Base-by-base conservation (phyloP, 176 grass and related monocot species). In the Carex littledalei region DNA sequence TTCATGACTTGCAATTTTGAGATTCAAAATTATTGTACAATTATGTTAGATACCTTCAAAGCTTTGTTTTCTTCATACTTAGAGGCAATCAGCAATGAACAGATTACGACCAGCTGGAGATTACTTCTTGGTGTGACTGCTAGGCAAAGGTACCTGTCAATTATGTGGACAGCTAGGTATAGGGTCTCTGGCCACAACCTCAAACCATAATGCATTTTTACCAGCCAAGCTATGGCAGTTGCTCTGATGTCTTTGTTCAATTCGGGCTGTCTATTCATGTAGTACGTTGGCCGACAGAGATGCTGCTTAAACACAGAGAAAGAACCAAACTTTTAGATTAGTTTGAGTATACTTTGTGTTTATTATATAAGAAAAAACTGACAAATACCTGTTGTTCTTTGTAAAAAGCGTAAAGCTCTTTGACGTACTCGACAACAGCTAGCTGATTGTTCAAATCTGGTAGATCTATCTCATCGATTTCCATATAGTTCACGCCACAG, bases 61-160 rank as follows among this genome's bases (percentile, higher is more conserved):
- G 92, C 86, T 87, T 89, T 88, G 0, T 91, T 87, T 63, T 98
- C 95, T 66, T 98, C 92, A 1, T 98, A 98, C 18, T 98, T 98
- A 62, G 73, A 85, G 15, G 95, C 84, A 35, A 98, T 98, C 1
- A 98, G 73, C 84, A 98, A 86, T 4, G 89, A 81, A 0, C 87
- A 87, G 3, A 90, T 41, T 63, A 87, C 89, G 0, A 94, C 86
- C 12, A 98, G 91, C 79, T 90, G 92, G 67, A 98, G 64, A 61
- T 91, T 84, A 41, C 10, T 31, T 72, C 53, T 86, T 21, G 20
- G 50, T 68, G 87, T 86, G 20, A 35, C 17, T 56, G 90, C 79
- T 77, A 85, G 50, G 0, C 89, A 93, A 13, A 98, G 84, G 79
- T 84, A 98, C 5, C 79, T 68, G n/a, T 94, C 92, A 1, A 98